phyloP scores from a whole-genome alignment of 352 stramenopile genomes.

The Poterioochromonas sp. region DNA sequence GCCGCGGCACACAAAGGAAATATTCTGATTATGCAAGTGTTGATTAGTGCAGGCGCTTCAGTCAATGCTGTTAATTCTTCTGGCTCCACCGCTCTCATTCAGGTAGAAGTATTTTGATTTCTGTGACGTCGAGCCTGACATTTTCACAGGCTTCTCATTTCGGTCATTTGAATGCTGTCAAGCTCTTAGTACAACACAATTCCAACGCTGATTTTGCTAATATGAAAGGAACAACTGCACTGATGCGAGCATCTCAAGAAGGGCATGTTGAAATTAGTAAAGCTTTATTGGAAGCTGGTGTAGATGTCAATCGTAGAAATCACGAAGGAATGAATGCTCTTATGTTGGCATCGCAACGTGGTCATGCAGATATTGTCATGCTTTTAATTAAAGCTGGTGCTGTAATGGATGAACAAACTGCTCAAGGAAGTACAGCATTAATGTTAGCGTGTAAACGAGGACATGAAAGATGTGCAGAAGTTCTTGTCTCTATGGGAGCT shows the following conservation, averaged over 20 bases:
- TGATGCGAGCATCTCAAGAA: slow-evolving; percentile 60
- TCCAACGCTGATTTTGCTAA: slow-evolving; percentile 53
- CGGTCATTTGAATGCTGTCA: slow-evolving; percentile 50
- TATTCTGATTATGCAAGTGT: slow-evolving; percentile 42
- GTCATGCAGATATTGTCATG: slow-evolving; percentile 54
- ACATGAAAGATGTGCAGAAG: slow-evolving; percentile 52
- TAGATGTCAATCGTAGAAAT: slow-evolving; percentile 56
- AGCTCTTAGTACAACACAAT: slow-evolving; percentile 48
- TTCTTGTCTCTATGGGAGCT: slow-evolving; percentile 53
- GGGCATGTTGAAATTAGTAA: slow-evolving; percentile 48
- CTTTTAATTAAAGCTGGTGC: slow-evolving; percentile 51
- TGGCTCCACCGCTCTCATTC: slow-evolving; percentile 56
- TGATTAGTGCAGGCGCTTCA: slow-evolving; percentile 44
- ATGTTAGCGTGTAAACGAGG: slow-evolving; percentile 60
- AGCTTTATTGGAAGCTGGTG: slow-evolving; percentile 46
- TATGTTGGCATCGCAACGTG: slow-evolving; percentile 57
- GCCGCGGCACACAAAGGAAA: slow-evolving; percentile 48
- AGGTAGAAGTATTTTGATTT: slow-evolving; percentile 36
- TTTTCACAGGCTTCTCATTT: slow-evolving; percentile 51
- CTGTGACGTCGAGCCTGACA: not conserved
- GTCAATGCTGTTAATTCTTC: slow-evolving; percentile 47
- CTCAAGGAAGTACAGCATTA: slow-evolving; percentile 55
- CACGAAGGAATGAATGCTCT: slow-evolving; percentile 58
- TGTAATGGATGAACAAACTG: slow-evolving; percentile 53
- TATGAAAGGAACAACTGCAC: slow-evolving; percentile 56